Conservation (phyloP, 2,329 filamentous ascomycete species). For the Didymella glomerata region DNA sequence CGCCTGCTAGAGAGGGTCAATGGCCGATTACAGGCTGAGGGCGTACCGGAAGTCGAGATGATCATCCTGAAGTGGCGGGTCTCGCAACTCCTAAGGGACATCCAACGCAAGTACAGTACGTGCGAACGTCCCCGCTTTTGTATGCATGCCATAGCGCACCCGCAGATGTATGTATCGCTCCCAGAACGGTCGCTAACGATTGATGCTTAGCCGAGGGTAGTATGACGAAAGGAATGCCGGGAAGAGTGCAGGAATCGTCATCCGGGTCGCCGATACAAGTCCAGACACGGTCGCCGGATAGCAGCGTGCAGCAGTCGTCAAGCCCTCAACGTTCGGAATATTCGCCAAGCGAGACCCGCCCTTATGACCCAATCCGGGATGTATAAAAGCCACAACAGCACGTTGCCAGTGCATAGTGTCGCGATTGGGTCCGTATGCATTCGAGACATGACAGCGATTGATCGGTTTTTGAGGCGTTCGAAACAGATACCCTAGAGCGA, state of each 20-base stretch:
- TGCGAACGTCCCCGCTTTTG: slow-evolving; percentile 33
- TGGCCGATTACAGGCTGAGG: slow-evolving; percentile 44
- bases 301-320: slow-evolving; percentile 40
- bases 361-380: slow-evolving; percentile 50
- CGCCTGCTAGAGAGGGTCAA: slow-evolving; percentile 49
- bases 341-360: slow-evolving; percentile 46
- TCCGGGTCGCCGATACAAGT: slow-evolving; percentile 43
- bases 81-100: slow-evolving; percentile 48
- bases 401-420: slow-evolving; percentile 26
- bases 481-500: slow-evolving; percentile 33
- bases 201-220: slow-evolving; percentile 48
- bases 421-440: slow-evolving; percentile 30
- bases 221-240: slow-evolving; percentile 47
- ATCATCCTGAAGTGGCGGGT: slow-evolving; percentile 51
- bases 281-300: slow-evolving; percentile 36
- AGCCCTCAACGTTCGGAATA: slow-evolving; percentile 44
- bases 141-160: slow-evolving; percentile 28
- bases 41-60: slow-evolving; percentile 49
- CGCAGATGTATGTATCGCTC: slow-evolving; percentile 30
- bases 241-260: slow-evolving; percentile 26
- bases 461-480: slow-evolving; percentile 27
- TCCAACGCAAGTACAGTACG: slow-evolving; percentile 50
- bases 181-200: slow-evolving; percentile 43
- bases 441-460: slow-evolving; percentile 22
- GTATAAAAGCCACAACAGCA: slow-evolving; percentile 33